These are phyloP conservation scores for Marsdenia floribunda DNA, from an alignment of 257 asterid genomes.

Conservation along the genomic window DNA sequence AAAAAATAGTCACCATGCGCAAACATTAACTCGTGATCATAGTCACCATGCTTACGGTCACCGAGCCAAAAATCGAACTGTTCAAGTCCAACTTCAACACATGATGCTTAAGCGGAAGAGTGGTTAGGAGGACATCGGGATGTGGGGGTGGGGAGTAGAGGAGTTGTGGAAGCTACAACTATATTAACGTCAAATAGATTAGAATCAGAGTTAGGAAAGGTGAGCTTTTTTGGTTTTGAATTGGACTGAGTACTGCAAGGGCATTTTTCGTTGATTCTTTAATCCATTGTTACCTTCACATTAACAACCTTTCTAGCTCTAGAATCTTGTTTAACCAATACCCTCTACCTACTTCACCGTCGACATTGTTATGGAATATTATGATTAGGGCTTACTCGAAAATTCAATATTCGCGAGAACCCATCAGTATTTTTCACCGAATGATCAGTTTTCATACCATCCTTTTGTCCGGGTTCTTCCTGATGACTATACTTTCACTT, in stretches of 20 bases:
- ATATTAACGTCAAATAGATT: too few relatives aligned
- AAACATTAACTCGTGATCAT: too few relatives aligned
- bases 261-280: slow-evolving; percentile 44
- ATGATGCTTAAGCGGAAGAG: too few relatives aligned
- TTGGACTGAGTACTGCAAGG: slow-evolving; percentile 28
- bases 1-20: too few relatives aligned
- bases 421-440: slow-evolving; percentile 42
- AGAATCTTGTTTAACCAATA: slow-evolving; percentile 39
- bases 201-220: too few relatives aligned
- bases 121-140: too few relatives aligned
- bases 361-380: slow-evolving; percentile 63
- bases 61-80: too few relatives aligned
- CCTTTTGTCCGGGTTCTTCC: slow-evolving; percentile 31
- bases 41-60: too few relatives aligned
- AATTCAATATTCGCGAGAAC: slow-evolving; percentile 31
- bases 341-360: slow-evolving; percentile 53
- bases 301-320: slow-evolving; percentile 29
- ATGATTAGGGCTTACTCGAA: slow-evolving; percentile 60
- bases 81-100: too few relatives aligned
- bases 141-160: too few relatives aligned
- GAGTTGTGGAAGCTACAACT: too few relatives aligned
- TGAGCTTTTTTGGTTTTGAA: too few relatives aligned
- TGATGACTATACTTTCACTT: slow-evolving; percentile 62
- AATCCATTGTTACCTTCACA: slow-evolving; percentile 62
- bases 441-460: slow-evolving; percentile 32